Base-by-base conservation (phyloP, 345 rosid genomes). In the Populus alba region DNA sequence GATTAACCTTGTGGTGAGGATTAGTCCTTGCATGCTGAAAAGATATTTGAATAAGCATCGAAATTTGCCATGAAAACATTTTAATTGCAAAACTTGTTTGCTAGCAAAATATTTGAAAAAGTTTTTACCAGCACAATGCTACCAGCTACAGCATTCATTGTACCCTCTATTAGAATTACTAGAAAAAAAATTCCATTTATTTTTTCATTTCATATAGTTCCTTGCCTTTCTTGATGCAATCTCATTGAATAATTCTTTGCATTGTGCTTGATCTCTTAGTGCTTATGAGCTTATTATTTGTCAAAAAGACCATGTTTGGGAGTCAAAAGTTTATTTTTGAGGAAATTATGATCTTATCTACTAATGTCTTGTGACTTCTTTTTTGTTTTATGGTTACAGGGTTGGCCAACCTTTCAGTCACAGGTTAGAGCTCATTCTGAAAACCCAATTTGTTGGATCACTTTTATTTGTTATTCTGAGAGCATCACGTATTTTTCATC, bases 351-450 rank as follows among this genome's bases (percentile, higher is more conserved):
- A 35, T 59, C 18, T 11, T 57, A 17, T 43, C 29, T 83, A 45
- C 88, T 87, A 68, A 73, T 75, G 31, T 27, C 6, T 57, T 68
- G 68, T 83, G 57, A 51, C 25, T 51, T 39, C 68, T 63, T 33
- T n/a, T 77, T 66, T 70, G n/a, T 79, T 78, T 71, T 66, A 20
- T 72, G 69, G 68, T 77, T 86, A 85, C 91, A 93, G 98, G 98
- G 68, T 84, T 93, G 82, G 93, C 91, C 79, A 93, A 93, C 85
- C 98, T 93, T 83, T 90, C 98, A 43, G 76, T 89, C 79, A 76
- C 93, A 87, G 98, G 98, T 93, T 81, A 86, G 91, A 81, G 78
- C 81, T 85, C 78, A 47, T 81, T 87, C 83, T 66, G n/a, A 70
- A 37, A 66, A 35, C 82, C 79, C 41, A 69, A 23, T 20, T 69